Percentiles rank a stretch among this genome's conserved stretches.
Evolutionary conservation across 345 rosid genomes (phyloP).

Genomic region (Pistacia integerrima): DNA sequence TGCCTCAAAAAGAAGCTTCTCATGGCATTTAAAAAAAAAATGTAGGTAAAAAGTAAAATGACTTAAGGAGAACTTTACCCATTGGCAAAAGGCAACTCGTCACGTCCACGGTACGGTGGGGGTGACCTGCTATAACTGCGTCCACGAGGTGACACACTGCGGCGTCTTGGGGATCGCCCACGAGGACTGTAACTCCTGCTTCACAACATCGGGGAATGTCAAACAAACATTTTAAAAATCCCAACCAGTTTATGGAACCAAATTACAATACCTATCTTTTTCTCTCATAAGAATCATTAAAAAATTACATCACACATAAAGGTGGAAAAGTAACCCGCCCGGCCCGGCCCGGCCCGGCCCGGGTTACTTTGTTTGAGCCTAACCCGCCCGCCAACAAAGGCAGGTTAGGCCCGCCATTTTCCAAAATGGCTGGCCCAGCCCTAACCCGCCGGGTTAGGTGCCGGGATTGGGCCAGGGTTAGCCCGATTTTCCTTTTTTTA

Average conservation of each 20-base stretch:
- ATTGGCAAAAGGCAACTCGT: conserved; percentile 82
- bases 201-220: conserved; percentile 2
- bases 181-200: conserved; percentile 90
- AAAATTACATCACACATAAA: neutral
- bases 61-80: conserved; percentile 51
- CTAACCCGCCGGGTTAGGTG: too few species aligned
- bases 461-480: too few species aligned
- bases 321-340: too few species aligned
- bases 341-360: too few species aligned
- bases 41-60: conserved; percentile 1
- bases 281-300: neutral
- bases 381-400: too few species aligned
- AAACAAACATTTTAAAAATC: neutral
- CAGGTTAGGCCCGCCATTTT: too few species aligned
- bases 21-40: neutral
- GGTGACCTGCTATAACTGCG: conserved; percentile 88
- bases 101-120: conserved; percentile 73
- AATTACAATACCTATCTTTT: neutral
- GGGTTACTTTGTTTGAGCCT: too few species aligned
- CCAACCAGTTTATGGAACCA: neutral
- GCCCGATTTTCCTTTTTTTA: too few species aligned
- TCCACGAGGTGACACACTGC: conserved; percentile 86
- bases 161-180: conserved; percentile 81
- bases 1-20: neutral
- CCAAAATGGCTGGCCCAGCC: too few species aligned